A percentile compares a stretch with the other conserved stretches of the same genome.
These are phyloP conservation scores for Phytophthora chlamydospora DNA, from an alignment of 352 stramenopile genomes.

Conservation along the genomic window DNA sequence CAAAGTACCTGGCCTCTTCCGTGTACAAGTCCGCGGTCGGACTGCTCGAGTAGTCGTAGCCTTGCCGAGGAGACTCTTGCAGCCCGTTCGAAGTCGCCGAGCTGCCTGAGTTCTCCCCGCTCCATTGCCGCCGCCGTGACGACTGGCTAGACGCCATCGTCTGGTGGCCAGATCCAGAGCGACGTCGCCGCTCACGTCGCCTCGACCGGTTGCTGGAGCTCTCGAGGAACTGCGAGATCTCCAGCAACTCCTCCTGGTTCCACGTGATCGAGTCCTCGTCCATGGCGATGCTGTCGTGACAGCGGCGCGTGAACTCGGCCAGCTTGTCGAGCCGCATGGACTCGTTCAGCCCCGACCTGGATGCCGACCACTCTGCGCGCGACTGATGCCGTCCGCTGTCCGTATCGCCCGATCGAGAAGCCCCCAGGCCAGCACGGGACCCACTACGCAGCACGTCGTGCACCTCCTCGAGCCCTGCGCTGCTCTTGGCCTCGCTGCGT, in stretches of 20 bases:
- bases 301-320: slow-evolving; percentile 34
- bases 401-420: slow-evolving; percentile 15
- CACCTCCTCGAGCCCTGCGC: slow-evolving; percentile 34
- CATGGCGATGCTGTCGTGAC: slow-evolving; percentile 27
- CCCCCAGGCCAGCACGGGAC: slow-evolving; percentile 9
- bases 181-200: slow-evolving; percentile 19
- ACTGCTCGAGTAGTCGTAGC: slow-evolving; percentile 28
- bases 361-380: slow-evolving; percentile 14
- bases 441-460: slow-evolving; percentile 31
- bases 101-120: slow-evolving; percentile 26
- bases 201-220: slow-evolving; percentile 27
- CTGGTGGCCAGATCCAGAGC: slow-evolving; percentile 16
- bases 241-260: slow-evolving; percentile 46
- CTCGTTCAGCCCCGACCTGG: slow-evolving; percentile 12
- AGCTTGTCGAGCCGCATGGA: slow-evolving; percentile 31
- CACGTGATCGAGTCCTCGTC: slow-evolving; percentile 33
- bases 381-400: slow-evolving; percentile 4
- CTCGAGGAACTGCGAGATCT: slow-evolving; percentile 36
- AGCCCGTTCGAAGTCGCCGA: slow-evolving; percentile 25
- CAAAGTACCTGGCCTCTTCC: slow-evolving; percentile 21
- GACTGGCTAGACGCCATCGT: slow-evolving; percentile 12
- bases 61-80: slow-evolving; percentile 10
- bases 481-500: slow-evolving; percentile 12
- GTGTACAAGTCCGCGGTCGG: slow-evolving; percentile 23
- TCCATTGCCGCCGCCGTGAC: slow-evolving; percentile 12